Percentiles rank a stretch among this genome's conserved stretches.
Conservation (phyloP, 192 early-diverging fungal genomes). For the Entomortierella chlamydospora region DNA sequence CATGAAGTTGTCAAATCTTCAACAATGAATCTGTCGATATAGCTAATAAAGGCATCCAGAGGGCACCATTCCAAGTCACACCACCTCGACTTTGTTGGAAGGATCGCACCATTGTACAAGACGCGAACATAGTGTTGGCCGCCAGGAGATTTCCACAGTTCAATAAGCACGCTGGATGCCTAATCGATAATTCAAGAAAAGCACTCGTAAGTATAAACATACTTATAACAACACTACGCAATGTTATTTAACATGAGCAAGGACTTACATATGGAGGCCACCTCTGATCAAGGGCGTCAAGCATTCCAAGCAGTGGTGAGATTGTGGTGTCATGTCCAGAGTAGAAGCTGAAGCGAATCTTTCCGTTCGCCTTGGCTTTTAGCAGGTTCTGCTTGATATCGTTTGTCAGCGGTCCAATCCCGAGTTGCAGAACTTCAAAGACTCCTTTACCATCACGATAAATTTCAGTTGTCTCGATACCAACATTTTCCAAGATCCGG, state of each 20-base stretch:
- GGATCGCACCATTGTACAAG: conserved; percentile 25
- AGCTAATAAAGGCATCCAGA: conserved; percentile 22
- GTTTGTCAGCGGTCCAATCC: conserved; percentile 33
- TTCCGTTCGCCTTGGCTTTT: conserved; percentile 13
- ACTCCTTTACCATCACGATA: conserved; percentile 22
- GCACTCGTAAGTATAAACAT: not conserved
- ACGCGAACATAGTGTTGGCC: conserved; percentile 38
- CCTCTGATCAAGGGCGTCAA: conserved; percentile 27
- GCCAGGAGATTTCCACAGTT: conserved; percentile 25
- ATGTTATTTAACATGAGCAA: not conserved
- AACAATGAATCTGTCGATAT: conserved; percentile 27
- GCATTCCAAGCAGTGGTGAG: conserved; percentile 31
- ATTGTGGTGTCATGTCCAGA: conserved; percentile 50
- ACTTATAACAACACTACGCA: not conserved
- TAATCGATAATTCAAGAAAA: conserved; percentile 3
- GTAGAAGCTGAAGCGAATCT: conserved; percentile 22
- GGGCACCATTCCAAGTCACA: conserved; percentile 47
- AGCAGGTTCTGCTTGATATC: conserved; percentile 43
- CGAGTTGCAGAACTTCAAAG: conserved; percentile 33
- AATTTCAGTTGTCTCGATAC: conserved; percentile 19
- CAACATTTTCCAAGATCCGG: conserved; percentile 26
- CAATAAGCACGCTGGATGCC: conserved; percentile 35
- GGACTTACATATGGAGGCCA: conserved; percentile 49
- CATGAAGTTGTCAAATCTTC: conserved; percentile 17
- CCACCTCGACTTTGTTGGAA: conserved; percentile 28